Percentiles rank a stretch among this genome's conserved stretches.
These are phyloP conservation scores for Hanseniaspora pseudoguilliermondii DNA, from an alignment of 805 yeast genomes.

Conservation along the genomic window DNA sequence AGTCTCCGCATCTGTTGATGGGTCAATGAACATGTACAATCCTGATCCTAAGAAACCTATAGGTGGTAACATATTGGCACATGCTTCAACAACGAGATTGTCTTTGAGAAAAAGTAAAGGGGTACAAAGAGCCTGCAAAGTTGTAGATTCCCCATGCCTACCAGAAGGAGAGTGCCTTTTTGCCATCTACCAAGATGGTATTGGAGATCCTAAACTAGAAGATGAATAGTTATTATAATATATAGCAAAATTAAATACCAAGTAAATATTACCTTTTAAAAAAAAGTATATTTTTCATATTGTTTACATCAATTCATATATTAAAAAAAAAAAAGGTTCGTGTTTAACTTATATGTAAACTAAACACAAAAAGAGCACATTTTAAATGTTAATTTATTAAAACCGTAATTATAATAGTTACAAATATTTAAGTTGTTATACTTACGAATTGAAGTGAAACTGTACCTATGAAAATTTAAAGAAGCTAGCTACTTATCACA, in stretches of 20 bases:
- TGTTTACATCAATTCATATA: too few relatives aligned
- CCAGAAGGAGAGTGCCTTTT: conserved; percentile 93
- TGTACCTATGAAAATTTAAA: too few relatives aligned
- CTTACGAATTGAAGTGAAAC: too few relatives aligned
- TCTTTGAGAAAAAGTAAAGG: conserved; percentile 84
- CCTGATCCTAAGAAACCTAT: conserved; percentile 98
- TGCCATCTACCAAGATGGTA: conserved; percentile 92
- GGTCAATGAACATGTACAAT: conserved; percentile 51
- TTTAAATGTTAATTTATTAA: too few relatives aligned
- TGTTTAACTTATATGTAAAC: too few relatives aligned
- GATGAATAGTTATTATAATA: conserved; percentile 32
- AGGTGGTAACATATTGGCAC: conserved; percentile 96
- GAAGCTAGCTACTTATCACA: too few relatives aligned
- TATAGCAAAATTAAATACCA: neutral
- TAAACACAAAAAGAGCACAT: too few relatives aligned
- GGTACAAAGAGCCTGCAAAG: conserved; percentile 84
- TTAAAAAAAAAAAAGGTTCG: too few relatives aligned
- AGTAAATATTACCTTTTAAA: too few relatives aligned
- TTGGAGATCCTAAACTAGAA: conserved; percentile 86
- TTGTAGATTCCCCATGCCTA: conserved; percentile 90
- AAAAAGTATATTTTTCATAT: too few relatives aligned
- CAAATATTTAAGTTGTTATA: too few relatives aligned
- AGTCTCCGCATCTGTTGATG: conserved; percentile 96
- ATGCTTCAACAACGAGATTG: conserved; percentile 86
- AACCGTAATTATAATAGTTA: too few relatives aligned